Conservation (phyloP, 495 filamentous ascomycete genomes). For the Articulospora tetracladia region DNA sequence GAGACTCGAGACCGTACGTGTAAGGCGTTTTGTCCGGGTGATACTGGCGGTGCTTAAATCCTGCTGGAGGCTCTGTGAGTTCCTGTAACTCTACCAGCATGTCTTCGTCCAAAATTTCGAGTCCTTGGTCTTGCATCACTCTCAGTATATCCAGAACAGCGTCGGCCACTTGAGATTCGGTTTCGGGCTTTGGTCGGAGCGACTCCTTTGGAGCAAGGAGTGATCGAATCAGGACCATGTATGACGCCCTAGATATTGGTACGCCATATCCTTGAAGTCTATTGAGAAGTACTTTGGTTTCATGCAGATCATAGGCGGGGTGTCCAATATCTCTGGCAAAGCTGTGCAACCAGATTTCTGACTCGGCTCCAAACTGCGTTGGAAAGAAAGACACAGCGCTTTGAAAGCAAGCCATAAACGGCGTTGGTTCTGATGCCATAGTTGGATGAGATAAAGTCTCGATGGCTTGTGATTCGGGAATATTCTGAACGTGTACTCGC, state of each 20-base stretch:
- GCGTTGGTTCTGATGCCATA: slow-evolving; percentile 40
- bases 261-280: slow-evolving; percentile 32
- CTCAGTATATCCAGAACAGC: neutral
- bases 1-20: too few species aligned
- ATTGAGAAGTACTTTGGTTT: slow-evolving; percentile 29
- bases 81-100: slow-evolving; percentile 41
- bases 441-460: slow-evolving; percentile 37
- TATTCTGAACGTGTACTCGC: slow-evolving; percentile 32
- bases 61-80: slow-evolving; percentile 7
- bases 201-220: slow-evolving; percentile 28
- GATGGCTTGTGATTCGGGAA: slow-evolving; percentile 30
- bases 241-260: slow-evolving; percentile 33
- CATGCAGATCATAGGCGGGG: slow-evolving; percentile 33
- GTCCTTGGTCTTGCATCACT: slow-evolving; percentile 40
- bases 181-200: neutral
- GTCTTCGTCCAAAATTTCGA: slow-evolving; percentile 38
- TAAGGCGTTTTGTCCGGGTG: too few species aligned
- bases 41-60: too few species aligned
- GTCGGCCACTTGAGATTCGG: neutral
- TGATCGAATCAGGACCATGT: slow-evolving; percentile 32
- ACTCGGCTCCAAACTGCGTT: slow-evolving; percentile 27
- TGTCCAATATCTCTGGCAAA: slow-evolving; percentile 37
- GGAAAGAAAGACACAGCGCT: slow-evolving; percentile 30
- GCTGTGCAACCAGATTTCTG: slow-evolving; percentile 34
- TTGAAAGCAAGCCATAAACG: slow-evolving; percentile 46